Base-by-base conservation (phyloP, 1,284 basidiomycete species). In the Porodaedalea pini region DNA sequence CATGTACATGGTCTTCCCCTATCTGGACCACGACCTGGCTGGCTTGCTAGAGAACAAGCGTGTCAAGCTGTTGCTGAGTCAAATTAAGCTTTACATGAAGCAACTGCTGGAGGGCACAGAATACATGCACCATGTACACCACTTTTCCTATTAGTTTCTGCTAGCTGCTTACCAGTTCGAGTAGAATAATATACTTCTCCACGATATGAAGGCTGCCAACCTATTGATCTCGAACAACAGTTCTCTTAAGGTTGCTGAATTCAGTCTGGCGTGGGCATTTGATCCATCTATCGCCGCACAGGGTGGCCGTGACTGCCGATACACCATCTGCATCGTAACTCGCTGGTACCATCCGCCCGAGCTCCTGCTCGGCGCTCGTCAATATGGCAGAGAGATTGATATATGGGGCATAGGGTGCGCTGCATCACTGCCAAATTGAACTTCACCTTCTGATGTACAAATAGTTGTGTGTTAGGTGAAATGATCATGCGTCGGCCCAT, bases 161-260 rank as follows among this genome's bases (percentile, higher is more conserved):
- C 54, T 57, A 65, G 43, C 25, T 56, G 25, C 52, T 27, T 36
- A 55, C 31, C 56, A 8, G 55, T 40, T 37, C 23, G 19, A 60
- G 23, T 66, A 97, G 92, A 98, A 98, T 70, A 85, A 91, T 63
- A 94, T 98, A 65, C 78, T 99, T 8, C 96, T 99, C 71, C 92
- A 97, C 54, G 97, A 99, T 68, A 94, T 99, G 87, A 99, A 99
- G 71, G 92, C 96, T 4, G 96, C 97, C 29, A 99, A 99, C 69
- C 74, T 99, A 54, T 86, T 99, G 47, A 97, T 99, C 58, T 89
- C 87, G 56, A 95, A 97, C 68, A 74, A 78, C 2, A 94, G 94
- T 4, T 77, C 79, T 25, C 76, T 96, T 21, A 86, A 87, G 66
- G 96, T 99, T 63, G 97, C 95, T 10, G 96, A 99, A 71, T 98